These are phyloP conservation scores for Kwoniella newhampshirensis DNA, from an alignment of 768 basidiomycete species.

Conservation along the genomic window DNA sequence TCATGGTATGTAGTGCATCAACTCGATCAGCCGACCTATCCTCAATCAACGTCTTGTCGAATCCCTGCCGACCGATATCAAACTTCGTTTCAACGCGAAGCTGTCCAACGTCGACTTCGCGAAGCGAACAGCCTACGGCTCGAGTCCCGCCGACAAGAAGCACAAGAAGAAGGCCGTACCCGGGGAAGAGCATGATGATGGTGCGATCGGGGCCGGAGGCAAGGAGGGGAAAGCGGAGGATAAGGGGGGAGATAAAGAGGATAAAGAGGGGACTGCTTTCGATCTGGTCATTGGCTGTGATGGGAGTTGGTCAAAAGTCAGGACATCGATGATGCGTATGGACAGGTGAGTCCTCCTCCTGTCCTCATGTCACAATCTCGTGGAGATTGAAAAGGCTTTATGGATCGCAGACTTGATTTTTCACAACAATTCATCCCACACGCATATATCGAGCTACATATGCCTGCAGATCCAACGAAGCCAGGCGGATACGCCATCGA, in stretches of 20 bases:
- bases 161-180: slow-evolving; percentile 12
- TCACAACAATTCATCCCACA: slow-evolving; percentile 92
- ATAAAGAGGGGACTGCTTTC: slow-evolving; percentile 36
- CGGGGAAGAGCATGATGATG: slow-evolving; percentile 41
- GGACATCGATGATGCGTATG: slow-evolving; percentile 92
- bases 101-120: slow-evolving; percentile 75
- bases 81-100: slow-evolving; percentile 76
- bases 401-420: slow-evolving; percentile 75
- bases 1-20: slow-evolving; percentile 69
- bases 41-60: slow-evolving; percentile 83
- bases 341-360: slow-evolving; percentile 65
- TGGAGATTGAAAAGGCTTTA: no score
- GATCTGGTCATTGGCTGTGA: slow-evolving; percentile 74
- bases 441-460: slow-evolving; percentile 93
- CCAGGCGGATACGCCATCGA: slow-evolving; percentile 78
- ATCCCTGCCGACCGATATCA: slow-evolving; percentile 67
- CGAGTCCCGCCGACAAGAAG: slow-evolving; percentile 6
- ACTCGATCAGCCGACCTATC: slow-evolving; percentile 84
- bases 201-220: slow-evolving; percentile 19
- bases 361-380: no score
- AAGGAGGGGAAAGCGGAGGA: slow-evolving; percentile 17
- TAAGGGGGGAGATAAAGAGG: slow-evolving; percentile 23
- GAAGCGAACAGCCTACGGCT: slow-evolving; percentile 28
- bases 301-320: slow-evolving; percentile 86
- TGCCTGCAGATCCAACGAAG: slow-evolving; percentile 66